Percentiles rank a stretch among this genome's conserved stretches.
Evolutionary conservation across 352 stramenopile genomes (phyloP).

Genomic region (Phytophthora fragariaefolia): DNA sequence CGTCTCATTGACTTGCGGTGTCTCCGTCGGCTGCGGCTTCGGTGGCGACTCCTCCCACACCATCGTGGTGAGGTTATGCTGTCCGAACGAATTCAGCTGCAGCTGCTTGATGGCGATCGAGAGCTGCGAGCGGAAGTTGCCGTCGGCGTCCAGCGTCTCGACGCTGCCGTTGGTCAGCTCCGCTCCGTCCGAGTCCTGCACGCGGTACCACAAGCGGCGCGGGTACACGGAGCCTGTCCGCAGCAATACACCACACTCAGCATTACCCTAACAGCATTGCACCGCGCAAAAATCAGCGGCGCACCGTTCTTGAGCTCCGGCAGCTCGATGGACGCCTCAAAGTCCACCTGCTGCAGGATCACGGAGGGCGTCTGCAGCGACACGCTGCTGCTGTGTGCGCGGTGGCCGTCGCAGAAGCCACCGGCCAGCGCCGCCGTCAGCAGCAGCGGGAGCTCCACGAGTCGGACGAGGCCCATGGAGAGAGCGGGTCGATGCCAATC

Average conservation of each 20-base stretch:
- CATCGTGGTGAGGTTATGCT: constrained; percentile 63
- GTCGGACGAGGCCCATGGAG: constrained; percentile 24
- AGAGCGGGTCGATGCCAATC: constrained; percentile 14
- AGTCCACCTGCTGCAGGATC: constrained; percentile 76
- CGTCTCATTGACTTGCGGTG: constrained; percentile 20
- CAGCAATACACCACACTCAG: background rate
- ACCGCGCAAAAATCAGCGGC: background rate
- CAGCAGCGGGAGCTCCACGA: constrained; percentile 13
- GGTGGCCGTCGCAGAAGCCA: constrained; percentile 13
- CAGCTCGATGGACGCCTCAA: constrained; percentile 69
- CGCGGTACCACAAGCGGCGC: constrained; percentile 54
- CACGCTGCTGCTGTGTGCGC: constrained; percentile 15
- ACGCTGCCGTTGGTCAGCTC: constrained; percentile 68
- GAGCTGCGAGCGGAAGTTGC: constrained; percentile 67
- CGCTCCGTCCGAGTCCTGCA: constrained; percentile 57
- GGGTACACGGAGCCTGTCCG: constrained; percentile 73
- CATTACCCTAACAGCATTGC: background rate
- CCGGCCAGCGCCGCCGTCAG: constrained; percentile 1
- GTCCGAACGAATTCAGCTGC: constrained; percentile 48
- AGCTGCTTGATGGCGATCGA: constrained; percentile 53
- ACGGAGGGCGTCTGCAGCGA: constrained; percentile 58
- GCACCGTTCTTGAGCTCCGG: constrained; percentile 79
- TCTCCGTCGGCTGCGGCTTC: background rate
- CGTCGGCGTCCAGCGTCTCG: constrained; percentile 66
- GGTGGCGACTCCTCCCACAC: constrained; percentile 37